Percentiles rank a stretch among this genome's conserved stretches.
These are phyloP conservation scores for Nannizziopsis barbatae DNA, from an alignment of 2,329 filamentous ascomycete genomes.

Conservation along the genomic window DNA sequence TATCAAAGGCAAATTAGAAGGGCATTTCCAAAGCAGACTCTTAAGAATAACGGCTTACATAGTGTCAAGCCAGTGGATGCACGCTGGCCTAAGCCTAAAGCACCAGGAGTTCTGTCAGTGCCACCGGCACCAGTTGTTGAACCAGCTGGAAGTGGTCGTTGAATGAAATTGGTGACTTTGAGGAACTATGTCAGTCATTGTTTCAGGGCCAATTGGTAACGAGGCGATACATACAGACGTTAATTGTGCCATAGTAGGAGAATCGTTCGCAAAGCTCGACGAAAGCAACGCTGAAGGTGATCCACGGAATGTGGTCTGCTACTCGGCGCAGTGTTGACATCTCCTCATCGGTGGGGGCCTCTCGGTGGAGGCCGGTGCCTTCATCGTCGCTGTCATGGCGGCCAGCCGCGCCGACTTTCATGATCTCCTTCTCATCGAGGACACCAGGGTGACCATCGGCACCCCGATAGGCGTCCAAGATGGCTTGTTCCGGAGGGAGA, in stretches of 20 bases:
- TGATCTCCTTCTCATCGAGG: slow-evolving; percentile 14
- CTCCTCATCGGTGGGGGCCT: slow-evolving; percentile 27
- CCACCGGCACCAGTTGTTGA: slow-evolving; percentile 44
- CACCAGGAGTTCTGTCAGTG: slow-evolving; percentile 42
- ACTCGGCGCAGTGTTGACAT: slow-evolving; percentile 27
- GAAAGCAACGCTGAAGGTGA: slow-evolving; percentile 58
- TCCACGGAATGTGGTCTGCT: slow-evolving; percentile 44
- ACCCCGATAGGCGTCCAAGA: not conserved
- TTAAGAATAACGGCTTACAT: slow-evolving; percentile 25
- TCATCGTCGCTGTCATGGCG: slow-evolving; percentile 15
- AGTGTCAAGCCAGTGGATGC: slow-evolving; percentile 43
- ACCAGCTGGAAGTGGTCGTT: slow-evolving; percentile 43
- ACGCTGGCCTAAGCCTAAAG: slow-evolving; percentile 48
- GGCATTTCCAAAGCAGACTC: not conserved
- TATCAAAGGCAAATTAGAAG: slow-evolving; percentile 6
- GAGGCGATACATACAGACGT: slow-evolving; percentile 45
- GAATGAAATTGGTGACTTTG: slow-evolving; percentile 52
- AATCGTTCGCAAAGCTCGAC: slow-evolving; percentile 67
- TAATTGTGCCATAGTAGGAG: slow-evolving; percentile 62
- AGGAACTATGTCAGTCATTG: not conserved
- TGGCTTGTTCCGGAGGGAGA: not conserved
- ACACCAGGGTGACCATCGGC: not conserved
- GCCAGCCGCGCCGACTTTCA: slow-evolving; percentile 9
- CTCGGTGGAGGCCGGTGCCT: slow-evolving; percentile 6
- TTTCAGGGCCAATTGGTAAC: not conserved